Conservation (phyloP, 1,284 basidiomycete genomes). For the Amylostereum areolatum region DNA sequence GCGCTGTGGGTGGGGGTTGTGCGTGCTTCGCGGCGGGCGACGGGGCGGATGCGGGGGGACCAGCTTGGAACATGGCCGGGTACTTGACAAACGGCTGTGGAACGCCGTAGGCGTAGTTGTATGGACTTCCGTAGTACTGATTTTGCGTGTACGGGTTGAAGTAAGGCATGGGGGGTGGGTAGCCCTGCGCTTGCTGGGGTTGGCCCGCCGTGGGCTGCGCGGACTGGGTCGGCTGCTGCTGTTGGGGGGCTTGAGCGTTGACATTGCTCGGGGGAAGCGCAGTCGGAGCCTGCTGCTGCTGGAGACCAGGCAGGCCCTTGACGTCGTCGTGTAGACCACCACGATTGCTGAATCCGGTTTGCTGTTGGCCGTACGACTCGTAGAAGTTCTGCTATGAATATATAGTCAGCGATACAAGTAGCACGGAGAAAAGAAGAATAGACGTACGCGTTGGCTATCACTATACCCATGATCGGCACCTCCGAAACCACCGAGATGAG, state of each 20-base stretch:
- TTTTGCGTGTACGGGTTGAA: slow-evolving; percentile 67
- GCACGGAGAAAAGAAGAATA: background rate
- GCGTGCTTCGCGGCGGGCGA: slow-evolving; percentile 60
- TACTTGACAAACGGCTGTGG: slow-evolving; percentile 72
- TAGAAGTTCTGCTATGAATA: slow-evolving; percentile 54
- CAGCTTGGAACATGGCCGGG: slow-evolving; percentile 64
- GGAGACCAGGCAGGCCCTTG: slow-evolving; percentile 55
- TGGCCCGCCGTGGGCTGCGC: slow-evolving; percentile 52
- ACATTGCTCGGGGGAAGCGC: slow-evolving; percentile 45
- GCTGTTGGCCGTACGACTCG: slow-evolving; percentile 59
- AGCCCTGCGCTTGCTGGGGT: slow-evolving; percentile 36
- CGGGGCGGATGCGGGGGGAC: slow-evolving; percentile 56
- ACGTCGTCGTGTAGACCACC: slow-evolving; percentile 67
- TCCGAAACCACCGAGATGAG: slow-evolving; percentile 54
- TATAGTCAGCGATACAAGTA: slow-evolving; percentile 13
- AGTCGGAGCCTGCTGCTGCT: slow-evolving; percentile 41
- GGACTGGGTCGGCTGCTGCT: slow-evolving; percentile 28
- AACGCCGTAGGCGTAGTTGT: slow-evolving; percentile 63
- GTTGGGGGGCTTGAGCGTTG: slow-evolving; percentile 50
- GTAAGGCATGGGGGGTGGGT: slow-evolving; percentile 55
- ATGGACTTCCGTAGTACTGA: slow-evolving; percentile 68
- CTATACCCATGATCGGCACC: slow-evolving; percentile 60
- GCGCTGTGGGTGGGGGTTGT: slow-evolving; percentile 49
- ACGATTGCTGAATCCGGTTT: slow-evolving; percentile 51
- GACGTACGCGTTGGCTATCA: slow-evolving; percentile 55